phyloP scores from a whole-genome alignment of 2,329 filamentous ascomycete genomes.

The Westerdykella ornata region DNA sequence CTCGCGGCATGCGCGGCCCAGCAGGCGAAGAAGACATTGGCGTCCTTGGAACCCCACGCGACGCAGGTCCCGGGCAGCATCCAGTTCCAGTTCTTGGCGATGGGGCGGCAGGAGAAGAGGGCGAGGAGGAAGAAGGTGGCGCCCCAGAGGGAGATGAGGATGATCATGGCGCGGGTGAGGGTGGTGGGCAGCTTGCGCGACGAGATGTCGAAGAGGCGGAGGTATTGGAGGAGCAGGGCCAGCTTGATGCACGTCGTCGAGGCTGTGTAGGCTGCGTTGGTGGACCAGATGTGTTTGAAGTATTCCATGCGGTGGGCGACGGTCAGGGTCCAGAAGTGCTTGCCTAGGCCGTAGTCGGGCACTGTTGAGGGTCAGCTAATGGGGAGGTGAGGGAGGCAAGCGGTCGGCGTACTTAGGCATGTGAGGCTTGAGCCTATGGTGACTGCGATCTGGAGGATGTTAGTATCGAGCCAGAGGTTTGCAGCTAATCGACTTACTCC shows the following conservation, averaged over 20 bases:
- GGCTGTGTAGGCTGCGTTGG: slow-evolving; percentile 26
- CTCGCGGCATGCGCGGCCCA: slow-evolving; percentile 26
- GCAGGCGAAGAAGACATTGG: slow-evolving; percentile 21
- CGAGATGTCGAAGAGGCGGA: slow-evolving; percentile 29
- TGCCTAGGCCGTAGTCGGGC: slow-evolving; percentile 28
- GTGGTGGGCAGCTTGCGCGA: slow-evolving; percentile 11
- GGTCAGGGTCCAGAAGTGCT: slow-evolving; percentile 26
- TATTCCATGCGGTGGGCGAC: slow-evolving; percentile 13
- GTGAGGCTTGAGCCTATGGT: slow-evolving; percentile 24
- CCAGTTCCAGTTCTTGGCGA: slow-evolving; percentile 28
- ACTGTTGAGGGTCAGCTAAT: slow-evolving; percentile 17
- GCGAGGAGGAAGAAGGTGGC: slow-evolving; percentile 25
- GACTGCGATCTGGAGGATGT: slow-evolving; percentile 14
- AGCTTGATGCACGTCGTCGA: slow-evolving; percentile 35
- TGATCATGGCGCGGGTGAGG: slow-evolving; percentile 17
- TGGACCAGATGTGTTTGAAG: slow-evolving; percentile 30
- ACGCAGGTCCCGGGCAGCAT: slow-evolving; percentile 22
- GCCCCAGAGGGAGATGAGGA: slow-evolving; percentile 25
- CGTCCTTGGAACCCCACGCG: slow-evolving; percentile 31
- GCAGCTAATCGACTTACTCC: slow-evolving; percentile 7
- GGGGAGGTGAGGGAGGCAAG: neutral
- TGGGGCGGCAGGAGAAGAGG: slow-evolving; percentile 26
- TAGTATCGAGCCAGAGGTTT: neutral
- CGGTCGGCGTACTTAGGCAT: slow-evolving; percentile 25
- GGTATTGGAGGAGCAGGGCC: slow-evolving; percentile 34